Base-by-base conservation (phyloP, 169 alveolate species). In the Plasmodium cynomolgi region DNA sequence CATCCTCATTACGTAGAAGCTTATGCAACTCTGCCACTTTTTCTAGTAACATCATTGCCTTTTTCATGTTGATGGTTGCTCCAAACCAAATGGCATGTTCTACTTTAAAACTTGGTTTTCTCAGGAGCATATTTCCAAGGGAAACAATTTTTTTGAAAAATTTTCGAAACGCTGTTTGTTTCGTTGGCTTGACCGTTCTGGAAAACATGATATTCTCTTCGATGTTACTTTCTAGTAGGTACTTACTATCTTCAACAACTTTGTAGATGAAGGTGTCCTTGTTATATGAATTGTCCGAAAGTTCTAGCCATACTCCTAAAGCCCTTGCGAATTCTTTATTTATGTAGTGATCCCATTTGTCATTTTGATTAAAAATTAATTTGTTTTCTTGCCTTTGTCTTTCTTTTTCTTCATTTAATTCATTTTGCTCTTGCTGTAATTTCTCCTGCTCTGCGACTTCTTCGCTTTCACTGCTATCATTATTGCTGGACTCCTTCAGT, bases 71-170 rank as follows among this genome's bases (percentile, higher is more conserved):
- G 20, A 96, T 84, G 47, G 95, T 92, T 29, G 96, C 96, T 3
- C 98, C 98, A 95, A 96, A 95, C 98, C 98, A 96, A 6, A 96
- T 86, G 29, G 98, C 98, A 74, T 96, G 97, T 54, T 96, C 97
- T 11, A 95, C 97, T 54, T 80, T 92, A 56, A 92, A 93, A 11
- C 84, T 73, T 11, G 97, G 93, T 73, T 84, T 92, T 80, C 96
- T 54, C 79, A 96, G 91, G 20, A 96, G 79, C 83, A 95, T 86
- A 62, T 95, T 96, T 58, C 93, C 95, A 34, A 96, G 93, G 50
- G 94, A 93, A n/a, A 73, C 92, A 71, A 93, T 93, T 81, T 93
- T 83, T 37, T 94, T 90, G 41, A 83, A 88, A 39, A 93, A 54
- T 50, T 95, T 94, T 92, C 95, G 83, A 72, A 94, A 94, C 68